Conservation (phyloP, 176 grass and related monocot genomes). For the Phoenix roebelenii region DNA sequence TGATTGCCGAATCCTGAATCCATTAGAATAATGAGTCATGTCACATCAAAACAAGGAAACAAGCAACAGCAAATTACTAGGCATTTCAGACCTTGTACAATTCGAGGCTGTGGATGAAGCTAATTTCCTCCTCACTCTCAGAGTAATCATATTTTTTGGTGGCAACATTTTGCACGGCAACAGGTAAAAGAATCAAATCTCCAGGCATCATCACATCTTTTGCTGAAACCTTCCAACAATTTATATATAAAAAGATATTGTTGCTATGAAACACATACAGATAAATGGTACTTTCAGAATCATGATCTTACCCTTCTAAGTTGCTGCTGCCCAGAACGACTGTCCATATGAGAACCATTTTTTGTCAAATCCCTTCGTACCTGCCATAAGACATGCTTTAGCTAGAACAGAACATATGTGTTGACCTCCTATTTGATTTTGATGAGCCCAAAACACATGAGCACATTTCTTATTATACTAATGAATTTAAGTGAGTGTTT, state of each 20-base stretch:
- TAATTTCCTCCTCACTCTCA: slow-evolving; percentile 44
- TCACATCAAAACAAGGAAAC: slow-evolving; percentile 16
- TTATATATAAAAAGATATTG: not conserved
- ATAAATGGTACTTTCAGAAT: not conserved
- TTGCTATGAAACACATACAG: not conserved
- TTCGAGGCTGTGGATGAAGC: slow-evolving; percentile 64
- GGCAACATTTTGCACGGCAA: slow-evolving; percentile 36
- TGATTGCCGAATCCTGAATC: slow-evolving; percentile 61
- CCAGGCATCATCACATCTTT: slow-evolving; percentile 68
- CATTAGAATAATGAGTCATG: slow-evolving; percentile 15
- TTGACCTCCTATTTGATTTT: no score
- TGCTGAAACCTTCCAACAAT: slow-evolving; percentile 53
- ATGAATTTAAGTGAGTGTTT: no score
- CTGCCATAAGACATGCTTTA: no score
- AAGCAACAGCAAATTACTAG: slow-evolving; percentile 11
- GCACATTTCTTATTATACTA: no score
- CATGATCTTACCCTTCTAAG: slow-evolving; percentile 56
- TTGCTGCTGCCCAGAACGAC: not conserved
- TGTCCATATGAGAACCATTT: no score
- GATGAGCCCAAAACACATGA: no score
- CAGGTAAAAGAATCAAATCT: slow-evolving; percentile 74
- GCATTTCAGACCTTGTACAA: slow-evolving; percentile 57
- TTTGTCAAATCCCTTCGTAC: no score
- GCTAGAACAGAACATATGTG: no score
- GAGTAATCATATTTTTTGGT: slow-evolving; percentile 36